These are phyloP conservation scores for Eucalyptus lansdowneana DNA, from an alignment of 345 rosid genomes.

Conservation along the genomic window DNA sequence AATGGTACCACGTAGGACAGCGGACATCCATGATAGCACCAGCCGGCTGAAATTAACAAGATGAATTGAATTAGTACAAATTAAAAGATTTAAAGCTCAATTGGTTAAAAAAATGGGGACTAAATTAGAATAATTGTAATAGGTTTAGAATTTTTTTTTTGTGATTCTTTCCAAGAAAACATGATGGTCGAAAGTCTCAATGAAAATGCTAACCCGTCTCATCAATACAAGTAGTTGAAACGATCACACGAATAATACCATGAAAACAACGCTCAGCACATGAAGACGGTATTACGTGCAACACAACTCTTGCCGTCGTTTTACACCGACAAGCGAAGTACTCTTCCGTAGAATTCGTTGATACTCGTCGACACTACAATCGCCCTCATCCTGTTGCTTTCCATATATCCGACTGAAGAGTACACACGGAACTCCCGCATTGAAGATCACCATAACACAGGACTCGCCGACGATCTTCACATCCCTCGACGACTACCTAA, in stretches of 20 bases:
- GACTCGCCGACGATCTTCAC: background rate
- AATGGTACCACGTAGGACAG: fast-evolving
- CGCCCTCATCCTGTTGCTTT: background rate
- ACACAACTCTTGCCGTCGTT: background rate
- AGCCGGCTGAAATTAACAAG: fast-evolving
- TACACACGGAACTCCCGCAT: background rate
- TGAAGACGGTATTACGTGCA: background rate
- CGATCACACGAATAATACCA: background rate
- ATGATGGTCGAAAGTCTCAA: fast-evolving
- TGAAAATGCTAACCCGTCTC: background rate
- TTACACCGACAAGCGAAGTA: background rate
- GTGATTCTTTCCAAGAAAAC: background rate
- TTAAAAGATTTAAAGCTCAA: too few relatives aligned
- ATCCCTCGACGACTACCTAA: background rate
- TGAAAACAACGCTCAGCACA: background rate
- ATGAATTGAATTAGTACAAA: too few relatives aligned
- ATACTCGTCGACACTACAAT: background rate
- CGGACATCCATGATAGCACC: fast-evolving
- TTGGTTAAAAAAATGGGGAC: too few relatives aligned
- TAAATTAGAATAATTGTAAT: too few relatives aligned
- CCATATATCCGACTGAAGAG: background rate
- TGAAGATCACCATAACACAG: background rate
- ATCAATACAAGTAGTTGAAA: background rate
- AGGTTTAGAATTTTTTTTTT: fast-evolving
- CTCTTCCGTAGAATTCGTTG: background rate